Base-by-base conservation (phyloP, 768 basidiomycete species). In the Calocybe gangraenosa region DNA sequence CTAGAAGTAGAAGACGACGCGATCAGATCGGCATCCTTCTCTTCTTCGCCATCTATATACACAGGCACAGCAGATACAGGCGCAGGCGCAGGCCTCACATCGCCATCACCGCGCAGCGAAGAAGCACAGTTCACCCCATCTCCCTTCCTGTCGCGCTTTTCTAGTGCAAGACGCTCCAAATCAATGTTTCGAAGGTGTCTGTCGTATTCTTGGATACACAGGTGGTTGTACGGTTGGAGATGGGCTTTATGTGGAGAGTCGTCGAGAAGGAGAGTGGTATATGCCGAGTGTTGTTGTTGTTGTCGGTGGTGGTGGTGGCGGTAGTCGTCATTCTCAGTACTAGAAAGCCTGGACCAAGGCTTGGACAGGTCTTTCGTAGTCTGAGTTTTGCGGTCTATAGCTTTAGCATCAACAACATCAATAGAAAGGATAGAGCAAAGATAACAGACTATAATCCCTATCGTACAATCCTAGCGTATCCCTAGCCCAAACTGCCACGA, bases 181-280 rank as follows among this genome's bases (percentile, higher is more conserved):
- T 59, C 58, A 1, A 31, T n/a, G 7, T 47, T 48, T 2, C 58
- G 47, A 28, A 51, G 28, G 0, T 41, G 30, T 9, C 39, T 65
- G 11, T 71, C 67, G 58, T 90, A 92, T 57, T 90, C 88, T 8
- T 65, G 71, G 51, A 92, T 74, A 56, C 84, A 87, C 17, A 92
- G 65, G 57, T 92, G 90, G 58, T 88, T 92, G 67, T 77, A 86
- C 0, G 89, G 90, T 57, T 92, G 90, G 13, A 84, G 67, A 21
- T 66, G 72, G 0, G 75, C 78, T 51, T 78, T 80, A 20, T 66
- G 64, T 0, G 73, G 84, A 2, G 76, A 78, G 54, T 80, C 78
- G 50, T 78, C 78, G 10, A 80, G 63, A 14, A 80, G 67, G 11
- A 78, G 54, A 0, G 76, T 76, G 2, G 71, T 70, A 19, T 47